Evolutionary conservation across 805 yeast species (phyloP).

Genomic region (Clavispora carvajalis): DNA sequence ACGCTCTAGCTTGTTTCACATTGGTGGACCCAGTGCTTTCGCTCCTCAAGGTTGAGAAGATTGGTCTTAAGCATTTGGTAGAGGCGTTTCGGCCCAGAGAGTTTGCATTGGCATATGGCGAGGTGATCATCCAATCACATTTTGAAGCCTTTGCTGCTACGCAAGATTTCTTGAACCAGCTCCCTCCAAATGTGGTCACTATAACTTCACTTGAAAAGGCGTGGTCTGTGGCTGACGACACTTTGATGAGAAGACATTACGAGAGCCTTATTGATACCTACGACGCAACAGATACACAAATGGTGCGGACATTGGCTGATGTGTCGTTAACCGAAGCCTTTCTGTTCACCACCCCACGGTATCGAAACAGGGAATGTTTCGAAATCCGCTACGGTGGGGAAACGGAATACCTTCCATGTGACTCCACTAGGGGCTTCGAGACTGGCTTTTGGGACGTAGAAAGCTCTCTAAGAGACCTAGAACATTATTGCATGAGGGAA

Average conservation of each 20-base stretch:
- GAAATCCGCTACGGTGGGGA: not conserved
- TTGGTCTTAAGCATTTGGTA: not conserved
- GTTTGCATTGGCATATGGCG: constrained; percentile 23
- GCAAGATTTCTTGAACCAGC: not conserved
- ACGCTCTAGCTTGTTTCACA: constrained; percentile 5
- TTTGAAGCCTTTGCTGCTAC: constrained; percentile 15
- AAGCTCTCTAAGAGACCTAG: constrained; percentile 22
- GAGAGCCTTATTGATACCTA: constrained; percentile 2
- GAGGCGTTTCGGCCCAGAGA: constrained; percentile 9
- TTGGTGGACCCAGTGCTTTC: constrained; percentile 21
- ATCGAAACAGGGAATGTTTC: constrained; percentile 4
- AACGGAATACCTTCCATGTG: not conserved
- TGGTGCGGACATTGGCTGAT: not conserved
- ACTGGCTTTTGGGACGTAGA: constrained; percentile 24
- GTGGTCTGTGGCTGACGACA: constrained; percentile 29
- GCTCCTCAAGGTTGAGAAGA: constrained; percentile 2
- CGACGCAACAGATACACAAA: not conserved
- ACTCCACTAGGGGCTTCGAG: not conserved
- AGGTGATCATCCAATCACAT: constrained; percentile 22
- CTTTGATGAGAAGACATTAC: constrained; percentile 16
- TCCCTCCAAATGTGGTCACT: not conserved
- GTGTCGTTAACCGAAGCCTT: not conserved
- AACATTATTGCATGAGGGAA: constrained; percentile 22
- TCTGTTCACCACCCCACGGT: constrained; percentile 5
- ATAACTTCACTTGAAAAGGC: constrained; percentile 20